Percentiles rank a stretch among this genome's conserved stretches.
Evolutionary conservation across 352 stramenopile species (phyloP).

Genomic region (Globisporangium echinulatum): DNA sequence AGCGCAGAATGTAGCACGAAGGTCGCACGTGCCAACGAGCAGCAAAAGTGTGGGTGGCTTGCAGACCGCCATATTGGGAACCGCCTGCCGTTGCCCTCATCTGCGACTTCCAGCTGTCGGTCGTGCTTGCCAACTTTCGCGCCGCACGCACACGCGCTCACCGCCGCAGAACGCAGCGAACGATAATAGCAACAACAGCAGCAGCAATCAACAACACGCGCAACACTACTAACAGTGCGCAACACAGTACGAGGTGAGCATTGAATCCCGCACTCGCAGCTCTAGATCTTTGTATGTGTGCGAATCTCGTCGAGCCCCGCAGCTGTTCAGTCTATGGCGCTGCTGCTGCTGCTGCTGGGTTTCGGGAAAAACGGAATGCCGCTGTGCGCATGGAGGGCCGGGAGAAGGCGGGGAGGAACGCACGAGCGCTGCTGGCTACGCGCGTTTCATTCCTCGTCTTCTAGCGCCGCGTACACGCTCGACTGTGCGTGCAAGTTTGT

Average conservation of each 20-base stretch:
- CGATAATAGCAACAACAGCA: too few species aligned
- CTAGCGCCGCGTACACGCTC: not conserved
- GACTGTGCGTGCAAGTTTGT: not conserved
- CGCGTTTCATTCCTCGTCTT: constrained; percentile 1
- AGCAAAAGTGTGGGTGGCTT: not conserved
- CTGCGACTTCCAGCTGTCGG: not conserved
- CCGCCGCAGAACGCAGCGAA: too few species aligned
- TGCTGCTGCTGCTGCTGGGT: not conserved
- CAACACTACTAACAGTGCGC: too few species aligned
- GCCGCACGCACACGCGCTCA: not conserved
- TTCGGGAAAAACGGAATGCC: constrained; percentile 13
- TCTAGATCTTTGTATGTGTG: constrained; percentile 21
- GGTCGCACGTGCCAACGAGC: not conserved
- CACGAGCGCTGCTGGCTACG: not conserved
- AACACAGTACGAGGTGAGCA: too few species aligned
- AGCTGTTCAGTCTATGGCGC: constrained; percentile 9
- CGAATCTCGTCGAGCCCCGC: constrained; percentile 7
- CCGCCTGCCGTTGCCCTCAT: too few species aligned
- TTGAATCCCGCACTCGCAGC: not conserved
- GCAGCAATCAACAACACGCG: too few species aligned
- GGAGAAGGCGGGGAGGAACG: not conserved
- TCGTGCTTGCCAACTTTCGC: not conserved
- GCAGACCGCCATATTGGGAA: not conserved
- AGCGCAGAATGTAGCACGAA: not conserved
- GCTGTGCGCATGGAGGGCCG: not conserved